Evolutionary conservation across 139 green algal species (phyloP), one percentile per base, ranked within the genome.

Genomic region (Coelastrella sp.): DNA sequence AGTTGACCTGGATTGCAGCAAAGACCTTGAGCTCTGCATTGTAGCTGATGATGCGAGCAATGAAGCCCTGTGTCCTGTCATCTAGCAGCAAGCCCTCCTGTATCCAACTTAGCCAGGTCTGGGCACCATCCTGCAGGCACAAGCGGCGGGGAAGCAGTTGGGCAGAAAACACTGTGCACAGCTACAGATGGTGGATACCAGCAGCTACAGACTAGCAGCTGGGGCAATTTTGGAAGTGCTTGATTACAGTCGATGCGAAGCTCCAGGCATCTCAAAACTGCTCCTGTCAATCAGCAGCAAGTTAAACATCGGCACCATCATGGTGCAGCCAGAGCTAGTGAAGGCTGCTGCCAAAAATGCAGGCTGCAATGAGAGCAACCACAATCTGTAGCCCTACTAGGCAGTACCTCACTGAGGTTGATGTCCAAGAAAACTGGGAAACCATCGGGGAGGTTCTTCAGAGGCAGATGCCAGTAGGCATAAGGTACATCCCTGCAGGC

Each of bases 401-500:
- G 32, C 32, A 47, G 1, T 22, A 83, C 68, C 89, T 93, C 65
- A 17, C 86, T 94, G 61, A 97, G 90, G 92, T 98, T 97, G 92
- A 98, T 98, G 92, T 97, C 96, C 32, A 97, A 95, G 16, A 86
- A 97, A 3, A 96, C 91, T 3, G 96, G 96, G 85, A 97, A 98
- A 54, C 96, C 95, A 65, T 92, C 47, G 65, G 79, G 82, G 85
- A 94, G 94, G 64, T 86, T 80, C 0, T 89, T 16, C 77, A 97
- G 83, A 10, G 90, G 89, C 80, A 94, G 94, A 87, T 93, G 86
- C 76, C 93, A 91, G 93, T 97, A 98, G 23, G 94, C 94, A 79
- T 95, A 98, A 0, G 96, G 96, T 56, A 97, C 83, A 22, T 93
- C 83, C 54, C 87, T 91, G 79, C 60, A 90, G 5, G 80, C 10